Percentiles rank a stretch among this genome's conserved stretches.
Conservation (phyloP, 2,329 filamentous ascomycete genomes). For the Trichoderma sp. region DNA sequence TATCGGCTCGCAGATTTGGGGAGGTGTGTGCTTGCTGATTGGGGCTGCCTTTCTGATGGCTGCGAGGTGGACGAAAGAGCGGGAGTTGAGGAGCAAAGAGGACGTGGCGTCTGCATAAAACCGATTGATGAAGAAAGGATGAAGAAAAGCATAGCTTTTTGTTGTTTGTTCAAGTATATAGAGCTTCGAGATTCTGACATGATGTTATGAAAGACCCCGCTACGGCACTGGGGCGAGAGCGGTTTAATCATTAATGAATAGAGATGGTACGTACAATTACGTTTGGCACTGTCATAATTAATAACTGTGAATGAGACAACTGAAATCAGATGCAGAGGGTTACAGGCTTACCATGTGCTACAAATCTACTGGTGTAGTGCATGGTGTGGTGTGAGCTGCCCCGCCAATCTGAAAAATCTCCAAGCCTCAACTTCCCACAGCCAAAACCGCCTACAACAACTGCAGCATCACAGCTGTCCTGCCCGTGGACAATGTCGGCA, state of each 20-base stretch:
- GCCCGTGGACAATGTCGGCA: conserved; percentile 35
- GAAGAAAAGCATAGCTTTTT: neutral
- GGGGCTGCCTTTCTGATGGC: conserved; percentile 45
- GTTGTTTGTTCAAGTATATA: neutral
- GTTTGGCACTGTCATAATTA: too few species aligned
- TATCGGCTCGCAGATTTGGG: conserved; percentile 53
- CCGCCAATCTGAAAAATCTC: conserved; percentile 19
- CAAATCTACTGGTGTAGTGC: neutral
- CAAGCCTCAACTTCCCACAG: neutral
- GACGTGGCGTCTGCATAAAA: neutral
- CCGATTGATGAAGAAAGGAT: neutral
- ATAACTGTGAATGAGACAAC: neutral
- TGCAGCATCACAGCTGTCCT: neutral
- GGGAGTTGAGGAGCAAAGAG: conserved; percentile 26
- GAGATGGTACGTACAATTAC: neutral
- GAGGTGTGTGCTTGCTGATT: conserved; percentile 47
- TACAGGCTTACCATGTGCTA: too few species aligned
- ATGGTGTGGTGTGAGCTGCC: neutral
- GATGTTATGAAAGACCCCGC: conserved; percentile 7
- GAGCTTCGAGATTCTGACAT: neutral
- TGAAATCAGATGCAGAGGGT: neutral
- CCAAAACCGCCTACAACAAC: neutral
- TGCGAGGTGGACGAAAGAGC: conserved; percentile 41
- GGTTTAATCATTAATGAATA: conserved; percentile 1
- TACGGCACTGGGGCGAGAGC: conserved; percentile 4